Conservation (phyloP, 345 rosid species). For the Lumnitzera racemosa region DNA sequence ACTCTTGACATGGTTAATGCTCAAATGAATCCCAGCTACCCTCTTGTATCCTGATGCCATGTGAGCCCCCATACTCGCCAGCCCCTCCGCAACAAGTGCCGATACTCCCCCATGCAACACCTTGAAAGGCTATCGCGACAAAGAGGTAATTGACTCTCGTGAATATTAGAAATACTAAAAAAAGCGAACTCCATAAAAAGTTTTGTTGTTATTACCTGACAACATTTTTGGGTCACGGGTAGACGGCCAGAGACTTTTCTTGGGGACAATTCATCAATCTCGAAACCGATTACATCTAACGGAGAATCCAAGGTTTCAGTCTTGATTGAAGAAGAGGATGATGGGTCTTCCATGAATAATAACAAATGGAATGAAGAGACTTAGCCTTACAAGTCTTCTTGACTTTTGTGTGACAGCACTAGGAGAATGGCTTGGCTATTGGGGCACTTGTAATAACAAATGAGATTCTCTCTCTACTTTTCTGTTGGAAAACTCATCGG, state of each 20-base stretch:
- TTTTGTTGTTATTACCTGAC: constrained; percentile 35
- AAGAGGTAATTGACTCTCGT: too few species aligned
- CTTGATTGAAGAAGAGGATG: constrained; percentile 17
- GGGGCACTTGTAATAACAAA: too few species aligned
- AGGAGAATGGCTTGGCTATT: too few species aligned
- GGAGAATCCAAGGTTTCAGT: constrained; percentile 35
- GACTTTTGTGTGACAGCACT: too few species aligned
- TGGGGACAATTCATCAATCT: constrained; percentile 44
- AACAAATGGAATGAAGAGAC: too few species aligned
- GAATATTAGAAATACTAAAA: neutral
- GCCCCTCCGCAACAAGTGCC: constrained; percentile 74
- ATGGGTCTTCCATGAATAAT: constrained; percentile 4
- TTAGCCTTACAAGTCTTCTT: too few species aligned
- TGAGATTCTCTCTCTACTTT: too few species aligned
- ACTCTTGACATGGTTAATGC: constrained; percentile 66
- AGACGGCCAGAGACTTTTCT: constrained; percentile 56
- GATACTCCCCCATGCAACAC: constrained; percentile 95
- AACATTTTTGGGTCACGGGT: constrained; percentile 43
- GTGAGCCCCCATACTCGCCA: constrained; percentile 93
- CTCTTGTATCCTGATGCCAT: constrained; percentile 71
- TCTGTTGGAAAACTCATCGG: too few species aligned
- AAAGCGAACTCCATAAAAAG: too few species aligned
- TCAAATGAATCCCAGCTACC: constrained; percentile 81
- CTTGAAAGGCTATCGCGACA: constrained; percentile 65
- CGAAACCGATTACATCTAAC: constrained; percentile 47